Evolutionary conservation across 2,329 filamentous ascomycete genomes (phyloP).

Genomic region (Ceratocystis smalleyi): DNA sequence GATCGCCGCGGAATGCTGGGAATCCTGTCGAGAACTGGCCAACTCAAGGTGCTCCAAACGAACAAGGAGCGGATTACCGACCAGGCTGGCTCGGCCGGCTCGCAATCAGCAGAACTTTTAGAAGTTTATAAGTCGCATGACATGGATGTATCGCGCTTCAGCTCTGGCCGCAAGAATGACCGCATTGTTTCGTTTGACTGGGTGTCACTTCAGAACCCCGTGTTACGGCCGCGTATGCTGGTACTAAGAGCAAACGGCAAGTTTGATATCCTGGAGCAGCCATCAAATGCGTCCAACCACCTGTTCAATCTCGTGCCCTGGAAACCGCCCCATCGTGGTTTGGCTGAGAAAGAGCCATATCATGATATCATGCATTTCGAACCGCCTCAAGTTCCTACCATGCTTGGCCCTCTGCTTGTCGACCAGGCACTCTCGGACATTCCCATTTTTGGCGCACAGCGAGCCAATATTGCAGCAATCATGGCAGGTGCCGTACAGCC

Average conservation of each 20-base stretch:
- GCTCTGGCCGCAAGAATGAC: conserved; percentile 37
- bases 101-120: conserved; percentile 37
- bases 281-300: conserved; percentile 41
- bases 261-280: conserved; percentile 47
- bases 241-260: conserved; percentile 44
- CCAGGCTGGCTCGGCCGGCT: conserved; percentile 11
- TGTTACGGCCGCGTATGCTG: conserved; percentile 41
- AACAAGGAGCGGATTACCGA: conserved; percentile 35
- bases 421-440: conserved; percentile 38
- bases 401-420: conserved; percentile 39
- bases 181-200: conserved; percentile 54
- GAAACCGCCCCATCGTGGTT: conserved; percentile 41
- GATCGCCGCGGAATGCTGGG: conserved; percentile 46
- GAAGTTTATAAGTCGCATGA: conserved; percentile 45
- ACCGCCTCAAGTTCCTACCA: conserved; percentile 34
- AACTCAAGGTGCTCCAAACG: conserved; percentile 46
- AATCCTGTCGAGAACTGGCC: conserved; percentile 46
- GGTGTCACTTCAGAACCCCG: conserved; percentile 42
- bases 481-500: conserved; percentile 28
- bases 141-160: conserved; percentile 43
- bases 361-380: conserved; percentile 45
- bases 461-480: conserved; percentile 28
- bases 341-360: conserved; percentile 38
- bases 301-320: conserved; percentile 46
- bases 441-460: conserved; percentile 42